Evolutionary conservation across 345 rosid species (phyloP), one percentile per base, ranked within the genome.

Genomic region (Acer yangbiense): DNA sequence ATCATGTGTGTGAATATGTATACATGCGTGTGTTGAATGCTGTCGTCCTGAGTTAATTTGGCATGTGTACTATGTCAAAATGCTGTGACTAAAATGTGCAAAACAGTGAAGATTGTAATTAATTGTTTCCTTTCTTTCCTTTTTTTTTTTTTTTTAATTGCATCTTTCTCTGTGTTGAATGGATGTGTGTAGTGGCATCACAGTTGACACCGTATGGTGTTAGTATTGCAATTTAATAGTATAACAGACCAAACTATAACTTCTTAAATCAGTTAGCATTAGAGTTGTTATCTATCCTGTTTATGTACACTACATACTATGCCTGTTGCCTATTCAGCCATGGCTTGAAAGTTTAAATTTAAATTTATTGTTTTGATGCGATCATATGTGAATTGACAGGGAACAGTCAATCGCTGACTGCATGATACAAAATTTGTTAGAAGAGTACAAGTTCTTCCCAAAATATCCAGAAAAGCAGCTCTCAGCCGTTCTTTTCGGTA

Each of bases 381-480:
- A 8, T 41, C 27, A 12, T 69, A 12, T 69, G 32, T 69, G 57
- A 58, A 80, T 48, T 72, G 65, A 29, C 87, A 84, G 87, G 85
- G 87, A 84, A 69, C 81, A 65, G 6, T 73, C 39, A 7, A 81
- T 84, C 44, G 82, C 77, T 69, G 83, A 79, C 29, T 84, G 87
- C 79, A 79, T 81, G 85, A 82, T 84, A 69, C 74, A 60, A 41
- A 84, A 84, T 79, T 64, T 84, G 13, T 84, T 84, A 10, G 83
- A 84, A 66, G 83, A 81, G 68, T 82, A 81, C 62, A 81, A 68
- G 61, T 79, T 76, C 69, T 81, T 81, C 41, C 79, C 83, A 1
- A 77, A 70, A 16, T 84, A 81, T 82, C 87, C 83, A 14, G 87
- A 84, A 72, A 78, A 80, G 74, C 87, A 84, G 64, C 81, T 84